Base-by-base conservation (phyloP, 257 asterid genomes). In the Cordia subcordata region DNA sequence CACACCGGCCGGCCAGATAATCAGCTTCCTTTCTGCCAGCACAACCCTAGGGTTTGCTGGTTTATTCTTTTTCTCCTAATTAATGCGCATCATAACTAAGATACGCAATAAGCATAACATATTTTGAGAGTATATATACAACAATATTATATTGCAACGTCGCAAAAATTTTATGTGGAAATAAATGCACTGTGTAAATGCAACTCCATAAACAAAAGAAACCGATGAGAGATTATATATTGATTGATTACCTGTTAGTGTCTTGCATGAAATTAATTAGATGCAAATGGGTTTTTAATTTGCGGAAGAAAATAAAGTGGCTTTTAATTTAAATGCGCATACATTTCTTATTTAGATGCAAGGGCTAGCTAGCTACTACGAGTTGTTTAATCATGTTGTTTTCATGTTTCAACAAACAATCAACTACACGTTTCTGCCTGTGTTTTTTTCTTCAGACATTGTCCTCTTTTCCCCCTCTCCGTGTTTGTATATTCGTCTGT, bases 351-450 rank as follows among this genome's bases (percentile, higher is more conserved):
- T 49, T 67, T 67, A 60, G 56, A 75, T 54, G 78, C 60, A 68
- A 50, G 69, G 60, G 20, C 61, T 66, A 77, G 79, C 68, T 70
- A 71, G 69, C 68, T 47, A 53, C 53, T 50, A 70, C 61, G 71
- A 81, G 77, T 75, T 71, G 90, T 80, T 82, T 56, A 63, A 62
- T 82, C 90, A 85, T 80, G 82, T 74, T 45, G 39, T 72, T 72
- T 64, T 68, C 86, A 76, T 85, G 84, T 69, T 74, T 61, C 81
- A 85, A 85, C 94, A 53, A 73, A 82, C 84, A 11, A 53, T 21
- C 35, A 14, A 33, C 17, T n/a, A 18, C 23, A 49, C 11, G 27
- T 13, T 15, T 8, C 15, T 47, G 53, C 35, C 4, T 27, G 35
- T 27, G n/a, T 27, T 27, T 1, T 27, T 27, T 1, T 27, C 4